A percentile compares a stretch with the other conserved stretches of the same genome.
Conservation (phyloP, 2,329 filamentous ascomycete genomes). For the Aschersonia sp. region DNA sequence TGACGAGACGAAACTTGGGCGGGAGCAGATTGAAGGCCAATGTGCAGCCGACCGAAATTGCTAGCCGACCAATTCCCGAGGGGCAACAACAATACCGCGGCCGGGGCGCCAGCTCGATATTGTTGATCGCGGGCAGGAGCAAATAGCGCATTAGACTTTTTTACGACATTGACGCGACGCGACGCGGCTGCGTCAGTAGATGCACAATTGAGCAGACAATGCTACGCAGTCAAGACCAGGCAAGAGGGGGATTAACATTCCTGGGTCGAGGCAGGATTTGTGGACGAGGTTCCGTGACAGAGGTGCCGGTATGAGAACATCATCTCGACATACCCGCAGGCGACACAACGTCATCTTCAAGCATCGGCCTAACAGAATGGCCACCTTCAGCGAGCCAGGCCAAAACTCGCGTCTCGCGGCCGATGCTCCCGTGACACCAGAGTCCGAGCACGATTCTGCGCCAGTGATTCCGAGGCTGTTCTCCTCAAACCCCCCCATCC, state of each 20-base stretch:
- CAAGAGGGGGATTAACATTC: no score
- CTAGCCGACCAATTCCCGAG: constrained; percentile 10
- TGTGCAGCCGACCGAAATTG: constrained; percentile 1
- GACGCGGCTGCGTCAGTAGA: neutral
- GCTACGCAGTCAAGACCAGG: no score
- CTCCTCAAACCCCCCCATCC: constrained; percentile 42
- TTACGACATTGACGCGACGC: constrained; percentile 1
- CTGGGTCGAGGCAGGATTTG: neutral
- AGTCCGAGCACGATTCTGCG: constrained; percentile 7
- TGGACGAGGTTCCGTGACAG: neutral
- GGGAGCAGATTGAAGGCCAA: neutral
- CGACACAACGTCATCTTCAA: constrained; percentile 5
- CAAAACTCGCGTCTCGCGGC: neutral
- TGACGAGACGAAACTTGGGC: neutral
- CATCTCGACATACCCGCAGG: constrained; percentile 2
- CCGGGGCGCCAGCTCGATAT: neutral
- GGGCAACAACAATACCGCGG: constrained; percentile 4
- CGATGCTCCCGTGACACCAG: neutral
- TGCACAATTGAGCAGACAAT: neutral
- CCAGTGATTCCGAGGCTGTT: constrained; percentile 39
- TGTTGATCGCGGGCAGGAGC: neutral
- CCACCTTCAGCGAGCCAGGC: neutral
- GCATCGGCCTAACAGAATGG: neutral
- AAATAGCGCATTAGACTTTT: no score
- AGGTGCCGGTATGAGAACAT: constrained; percentile 3